These are phyloP conservation scores for Papiliotrema laurentii DNA, from an alignment of 1,284 basidiomycete genomes.

Conservation along the genomic window DNA sequence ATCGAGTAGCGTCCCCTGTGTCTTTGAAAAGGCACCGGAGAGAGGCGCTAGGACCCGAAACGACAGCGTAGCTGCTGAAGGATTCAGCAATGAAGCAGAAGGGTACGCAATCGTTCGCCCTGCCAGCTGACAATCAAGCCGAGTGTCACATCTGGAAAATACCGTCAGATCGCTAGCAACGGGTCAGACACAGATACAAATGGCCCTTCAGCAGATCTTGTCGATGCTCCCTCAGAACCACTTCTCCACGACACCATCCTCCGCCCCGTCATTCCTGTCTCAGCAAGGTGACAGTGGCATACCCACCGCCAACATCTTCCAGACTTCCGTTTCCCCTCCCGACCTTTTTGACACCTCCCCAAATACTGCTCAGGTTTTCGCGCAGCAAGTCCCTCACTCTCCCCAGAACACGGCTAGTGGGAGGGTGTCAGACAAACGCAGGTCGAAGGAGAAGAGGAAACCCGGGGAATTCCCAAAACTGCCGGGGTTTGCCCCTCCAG, in stretches of 20 bases:
- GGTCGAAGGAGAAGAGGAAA: neutral
- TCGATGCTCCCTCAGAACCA: constrained; percentile 29
- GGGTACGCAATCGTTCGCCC: constrained; percentile 13
- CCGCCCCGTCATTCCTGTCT: constrained; percentile 17
- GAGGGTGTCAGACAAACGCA: neutral
- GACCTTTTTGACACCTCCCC: constrained; percentile 1
- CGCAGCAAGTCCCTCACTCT: constrained; percentile 10
- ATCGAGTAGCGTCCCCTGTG: constrained; percentile 71
- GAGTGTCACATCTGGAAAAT: constrained; percentile 37
- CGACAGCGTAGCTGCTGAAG: constrained; percentile 50
- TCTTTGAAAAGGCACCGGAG: constrained; percentile 76
- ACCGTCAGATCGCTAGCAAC: constrained; percentile 37
- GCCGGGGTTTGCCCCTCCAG: constrained; percentile 83
- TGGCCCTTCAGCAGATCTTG: constrained; percentile 40
- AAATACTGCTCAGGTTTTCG: neutral
- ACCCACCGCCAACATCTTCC: constrained; percentile 29
- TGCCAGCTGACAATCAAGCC: constrained; percentile 12
- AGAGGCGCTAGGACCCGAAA: constrained; percentile 16
- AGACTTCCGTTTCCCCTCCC: constrained; percentile 30
- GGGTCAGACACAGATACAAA: constrained; percentile 45
- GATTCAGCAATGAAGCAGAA: constrained; percentile 54
- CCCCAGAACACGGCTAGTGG: constrained; percentile 35
- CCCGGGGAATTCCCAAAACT: constrained; percentile 63
- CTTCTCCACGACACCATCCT: constrained; percentile 13
- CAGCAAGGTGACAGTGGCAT: constrained; percentile 15